These are phyloP conservation scores for Aspergillus chevalieri DNA, from an alignment of 2,329 filamentous ascomycete genomes.

Conservation along the genomic window DNA sequence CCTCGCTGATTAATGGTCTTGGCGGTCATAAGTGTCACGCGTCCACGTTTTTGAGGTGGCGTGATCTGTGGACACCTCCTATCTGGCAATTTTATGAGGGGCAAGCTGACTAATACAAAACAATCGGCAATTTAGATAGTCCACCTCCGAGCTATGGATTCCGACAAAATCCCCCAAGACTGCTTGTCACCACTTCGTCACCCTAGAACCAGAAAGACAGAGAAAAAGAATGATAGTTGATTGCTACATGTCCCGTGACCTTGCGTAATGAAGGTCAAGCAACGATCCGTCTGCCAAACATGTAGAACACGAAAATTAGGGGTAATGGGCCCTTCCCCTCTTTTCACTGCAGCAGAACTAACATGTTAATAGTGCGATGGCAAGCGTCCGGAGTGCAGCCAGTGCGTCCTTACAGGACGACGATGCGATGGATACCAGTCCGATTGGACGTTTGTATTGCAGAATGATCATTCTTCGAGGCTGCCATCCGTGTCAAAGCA, in stretches of 20 bases:
- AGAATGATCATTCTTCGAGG: conserved; percentile 1
- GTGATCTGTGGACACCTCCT: no score
- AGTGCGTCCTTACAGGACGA: conserved; percentile 17
- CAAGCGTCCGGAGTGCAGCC: conserved; percentile 19
- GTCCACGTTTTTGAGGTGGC: no score
- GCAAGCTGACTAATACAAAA: no score
- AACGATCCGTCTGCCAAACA: conserved; percentile 11
- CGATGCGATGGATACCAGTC: conserved; percentile 18
- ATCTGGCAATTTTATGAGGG: no score
- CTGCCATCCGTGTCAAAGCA: not conserved
- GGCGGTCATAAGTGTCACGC: no score
- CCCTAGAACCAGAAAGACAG: not conserved
- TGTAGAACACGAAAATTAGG: conserved; percentile 16
- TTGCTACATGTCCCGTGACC: not conserved
- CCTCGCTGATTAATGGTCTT: no score
- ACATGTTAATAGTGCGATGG: conserved; percentile 17
- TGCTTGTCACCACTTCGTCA: not conserved
- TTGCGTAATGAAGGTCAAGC: conserved; percentile 12
- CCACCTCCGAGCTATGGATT: no score
- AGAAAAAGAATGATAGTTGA: not conserved
- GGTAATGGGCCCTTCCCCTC: conserved; percentile 2
- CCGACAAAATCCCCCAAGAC: not conserved
- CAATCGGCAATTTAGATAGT: no score
- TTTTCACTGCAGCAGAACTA: not conserved
- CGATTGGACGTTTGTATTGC: conserved; percentile 15